Percentiles rank a stretch among this genome's conserved stretches.
Evolutionary conservation across 208 protist genomes (phyloP).

Genomic region (Herpetomonas samuelpessoai): DNA sequence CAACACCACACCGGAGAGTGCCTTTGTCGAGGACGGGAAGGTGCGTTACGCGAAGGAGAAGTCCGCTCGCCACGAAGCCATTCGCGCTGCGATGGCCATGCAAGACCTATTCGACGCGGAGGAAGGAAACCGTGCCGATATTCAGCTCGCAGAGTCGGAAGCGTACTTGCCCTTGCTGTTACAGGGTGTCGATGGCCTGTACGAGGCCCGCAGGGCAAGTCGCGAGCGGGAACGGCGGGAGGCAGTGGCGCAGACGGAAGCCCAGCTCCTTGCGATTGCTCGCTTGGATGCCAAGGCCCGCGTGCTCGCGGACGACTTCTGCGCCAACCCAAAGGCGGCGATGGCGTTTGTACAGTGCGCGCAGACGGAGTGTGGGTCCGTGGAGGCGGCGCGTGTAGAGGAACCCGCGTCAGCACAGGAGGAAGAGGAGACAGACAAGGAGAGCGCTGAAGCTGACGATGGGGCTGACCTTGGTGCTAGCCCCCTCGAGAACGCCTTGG

Average conservation of each 20-base stretch:
- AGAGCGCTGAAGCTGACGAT: too few relatives aligned
- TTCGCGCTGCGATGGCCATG: constrained; percentile 12
- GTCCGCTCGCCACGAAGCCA: constrained; percentile 14
- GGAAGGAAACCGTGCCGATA: constrained; percentile 20
- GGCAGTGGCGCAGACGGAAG: constrained; percentile 7
- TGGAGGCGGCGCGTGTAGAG: too few relatives aligned
- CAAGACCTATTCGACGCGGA: constrained; percentile 26
- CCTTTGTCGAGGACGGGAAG: constrained; percentile 35
- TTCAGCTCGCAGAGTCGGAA: constrained; percentile 37
- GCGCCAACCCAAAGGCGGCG: not conserved
- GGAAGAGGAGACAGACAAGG: too few relatives aligned
- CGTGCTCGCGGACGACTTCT: not conserved
- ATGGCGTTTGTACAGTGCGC: too few relatives aligned
- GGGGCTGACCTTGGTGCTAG: too few relatives aligned
- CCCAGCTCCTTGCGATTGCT: constrained; percentile 13
- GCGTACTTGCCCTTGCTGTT: constrained; percentile 37
- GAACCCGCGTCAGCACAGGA: too few relatives aligned
- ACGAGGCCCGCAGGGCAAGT: constrained; percentile 20
- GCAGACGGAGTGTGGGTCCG: too few relatives aligned
- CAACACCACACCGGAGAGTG: constrained; percentile 13
- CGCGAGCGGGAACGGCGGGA: constrained; percentile 17
- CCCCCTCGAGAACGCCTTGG: too few relatives aligned
- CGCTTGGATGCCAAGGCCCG: not conserved
- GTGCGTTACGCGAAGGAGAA: constrained; percentile 29
- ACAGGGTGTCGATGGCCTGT: constrained; percentile 27